Percentiles rank a stretch among this genome's conserved stretches.
These are phyloP conservation scores for Tetrahymena malaccensis DNA, from an alignment of 73 alveolate genomes.

Conservation along the genomic window DNA sequence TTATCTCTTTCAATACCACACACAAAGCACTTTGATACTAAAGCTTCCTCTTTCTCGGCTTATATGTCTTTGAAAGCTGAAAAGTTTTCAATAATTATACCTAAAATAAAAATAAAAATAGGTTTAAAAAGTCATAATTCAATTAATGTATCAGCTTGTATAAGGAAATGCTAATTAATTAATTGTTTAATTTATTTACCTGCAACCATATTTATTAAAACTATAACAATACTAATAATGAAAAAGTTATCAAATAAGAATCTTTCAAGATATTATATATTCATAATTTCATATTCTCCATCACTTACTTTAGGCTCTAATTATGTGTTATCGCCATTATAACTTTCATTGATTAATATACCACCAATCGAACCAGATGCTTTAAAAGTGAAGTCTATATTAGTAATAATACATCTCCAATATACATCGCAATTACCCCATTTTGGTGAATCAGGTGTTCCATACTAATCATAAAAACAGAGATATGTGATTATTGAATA, in stretches of 20 bases:
- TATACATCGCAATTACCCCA: constrained; percentile 51
- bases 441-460: neutral
- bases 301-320: neutral
- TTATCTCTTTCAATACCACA: constrained; percentile 89
- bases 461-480: constrained; percentile 65
- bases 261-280: constrained; percentile 42
- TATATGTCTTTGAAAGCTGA: constrained; percentile 84
- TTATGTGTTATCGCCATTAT: constrained; percentile 28
- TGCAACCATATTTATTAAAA: constrained; percentile 75
- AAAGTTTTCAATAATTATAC: constrained; percentile 93
- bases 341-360: constrained; percentile 36
- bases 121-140: too few relatives aligned
- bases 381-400: constrained; percentile 76
- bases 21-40: constrained; percentile 81
- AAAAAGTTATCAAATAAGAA: constrained; percentile 82
- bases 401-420: constrained; percentile 68
- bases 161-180: neutral
- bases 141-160: too few relatives aligned
- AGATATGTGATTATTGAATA: constrained; percentile 77
- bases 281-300: neutral
- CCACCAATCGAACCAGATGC: constrained; percentile 86
- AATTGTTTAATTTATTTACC: neutral
- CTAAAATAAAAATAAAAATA: constrained; percentile 31
- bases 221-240: constrained; percentile 75
- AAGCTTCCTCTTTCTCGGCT: constrained; percentile 70